These are phyloP conservation scores for Colletotrichum sp. DNA, from an alignment of 2,329 filamentous ascomycete species.

Conservation along the genomic window DNA sequence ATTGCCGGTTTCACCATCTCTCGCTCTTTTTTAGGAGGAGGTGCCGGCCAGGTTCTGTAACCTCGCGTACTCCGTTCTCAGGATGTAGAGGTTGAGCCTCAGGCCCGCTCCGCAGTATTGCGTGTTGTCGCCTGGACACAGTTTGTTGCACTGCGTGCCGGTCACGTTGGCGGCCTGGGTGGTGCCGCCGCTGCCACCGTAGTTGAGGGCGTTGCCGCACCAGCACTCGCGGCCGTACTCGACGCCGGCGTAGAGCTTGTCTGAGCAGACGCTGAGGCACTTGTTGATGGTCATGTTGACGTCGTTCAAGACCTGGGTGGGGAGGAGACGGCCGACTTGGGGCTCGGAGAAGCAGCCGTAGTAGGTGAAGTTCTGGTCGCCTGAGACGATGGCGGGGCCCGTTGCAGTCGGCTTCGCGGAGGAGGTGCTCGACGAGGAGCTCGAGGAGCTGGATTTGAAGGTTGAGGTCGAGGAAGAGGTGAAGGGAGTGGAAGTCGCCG, in stretches of 20 bases:
- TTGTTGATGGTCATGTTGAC: conserved; percentile 21
- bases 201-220: conserved; percentile 27
- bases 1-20: not conserved
- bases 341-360: conserved; percentile 40
- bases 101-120: conserved; percentile 24
- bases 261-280: conserved; percentile 21
- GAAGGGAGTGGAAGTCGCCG: not conserved
- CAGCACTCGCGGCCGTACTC: conserved; percentile 25
- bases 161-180: conserved; percentile 20
- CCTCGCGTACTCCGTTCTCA: not conserved
- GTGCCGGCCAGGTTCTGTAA: not conserved
- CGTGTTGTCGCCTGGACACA: not conserved
- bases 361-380: conserved; percentile 41
- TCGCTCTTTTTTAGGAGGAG: not conserved
- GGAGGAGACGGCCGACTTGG: conserved; percentile 32
- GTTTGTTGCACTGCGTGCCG: not conserved
- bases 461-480: not conserved
- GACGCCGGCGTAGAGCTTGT: conserved; percentile 21
- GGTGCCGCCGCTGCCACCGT: conserved; percentile 16
- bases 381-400: conserved; percentile 30
- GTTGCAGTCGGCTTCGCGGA: conserved; percentile 24
- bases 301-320: conserved; percentile 31
- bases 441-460: not conserved
- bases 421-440: not conserved
- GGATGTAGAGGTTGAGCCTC: conserved; percentile 36